Base-by-base conservation (phyloP, 805 yeast genomes). In the Sungouiozyma intestinalis region DNA sequence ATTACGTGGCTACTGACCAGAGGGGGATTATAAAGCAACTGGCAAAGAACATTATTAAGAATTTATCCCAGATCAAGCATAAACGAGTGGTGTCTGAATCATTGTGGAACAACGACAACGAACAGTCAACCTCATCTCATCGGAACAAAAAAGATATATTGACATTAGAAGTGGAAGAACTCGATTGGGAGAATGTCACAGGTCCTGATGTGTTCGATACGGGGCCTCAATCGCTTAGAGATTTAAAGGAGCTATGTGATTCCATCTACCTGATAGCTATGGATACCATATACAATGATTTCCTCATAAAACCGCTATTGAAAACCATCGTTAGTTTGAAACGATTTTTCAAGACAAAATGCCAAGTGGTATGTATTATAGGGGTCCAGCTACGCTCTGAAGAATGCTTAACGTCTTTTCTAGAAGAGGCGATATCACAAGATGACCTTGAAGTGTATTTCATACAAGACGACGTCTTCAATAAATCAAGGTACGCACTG, bases 201-300 rank as follows among this genome's bases (percentile, higher is more conserved):
- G 11, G 11, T 24, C 9, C 29, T 6, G 11, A 24, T 24, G 11
- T 6, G 9, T 24, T 24, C 11, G 29, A 24, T 11, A 24, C 29
- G 11, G 29, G 29, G 9, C 29, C 11, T 7, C 6, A 24, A 6
- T 24, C 29, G 11, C 36, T 42, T 33, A 20, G 15, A 17, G 4
- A 35, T 19, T 11, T 40, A 16, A 3, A 16, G 18, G 2, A 33
- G 32, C 14, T 38, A 16, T 27, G 42, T 3, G 42, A 47, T 2
- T 44, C 42, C 4, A 38, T 58, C 1, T 48, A 49, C 15, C 53
- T 62, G 6, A 8, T 62, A 2, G 64, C 65, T 13, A 54, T 62
- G 60, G 66, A 62, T 47, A 65, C 60, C 11, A 57, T 62, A 3
- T 62, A 62, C 51, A 62, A 62, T 40, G 65, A 59, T 20, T 61